Percentiles rank a stretch among this genome's conserved stretches.
Evolutionary conservation across 306 rosid genomes (phyloP).

Genomic region (Dalbergia oliveri): DNA sequence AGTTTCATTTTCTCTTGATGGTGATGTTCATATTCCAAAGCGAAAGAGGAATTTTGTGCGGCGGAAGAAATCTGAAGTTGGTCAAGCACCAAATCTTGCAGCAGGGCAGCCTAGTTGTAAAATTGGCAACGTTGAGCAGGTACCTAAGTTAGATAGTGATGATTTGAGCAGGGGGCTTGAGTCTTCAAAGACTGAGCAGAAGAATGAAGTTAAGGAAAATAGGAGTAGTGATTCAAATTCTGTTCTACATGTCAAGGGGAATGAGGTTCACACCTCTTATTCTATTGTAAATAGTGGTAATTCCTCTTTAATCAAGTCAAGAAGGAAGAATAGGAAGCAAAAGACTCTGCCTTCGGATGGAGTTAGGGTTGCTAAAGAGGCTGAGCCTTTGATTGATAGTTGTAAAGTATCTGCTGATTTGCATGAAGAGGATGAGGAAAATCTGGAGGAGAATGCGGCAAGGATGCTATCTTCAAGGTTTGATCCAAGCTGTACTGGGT

Average conservation of each 20-base stretch:
- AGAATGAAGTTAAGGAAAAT: slow-evolving; percentile 58
- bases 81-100: slow-evolving; percentile 47
- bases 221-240: slow-evolving; percentile 58
- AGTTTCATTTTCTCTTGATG: slow-evolving; percentile 59
- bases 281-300: slow-evolving; percentile 63
- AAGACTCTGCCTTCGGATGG: slow-evolving; percentile 54
- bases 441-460: slow-evolving; percentile 98
- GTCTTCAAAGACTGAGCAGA: slow-evolving; percentile 49
- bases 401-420: slow-evolving; percentile 56
- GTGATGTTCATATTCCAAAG: slow-evolving; percentile 72
- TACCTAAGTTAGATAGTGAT: slow-evolving; percentile 56
- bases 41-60: slow-evolving; percentile 83
- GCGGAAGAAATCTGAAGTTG: slow-evolving; percentile 66
- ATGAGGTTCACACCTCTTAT: slow-evolving; percentile 54
- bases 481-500: slow-evolving; percentile 96
- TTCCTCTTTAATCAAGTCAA: slow-evolving; percentile 57
- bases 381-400: slow-evolving; percentile 54
- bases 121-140: slow-evolving; percentile 54
- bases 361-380: slow-evolving; percentile 55
- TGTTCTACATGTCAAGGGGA: slow-evolving; percentile 52
- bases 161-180: slow-evolving; percentile 51
- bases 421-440: slow-evolving; percentile 85
- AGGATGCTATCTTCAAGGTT: slow-evolving; percentile 97
- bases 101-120: slow-evolving; percentile 55
- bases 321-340: slow-evolving; percentile 61